phyloP scores from a whole-genome alignment of 306 rosid genomes.

The Vigna reflexopilosa region DNA sequence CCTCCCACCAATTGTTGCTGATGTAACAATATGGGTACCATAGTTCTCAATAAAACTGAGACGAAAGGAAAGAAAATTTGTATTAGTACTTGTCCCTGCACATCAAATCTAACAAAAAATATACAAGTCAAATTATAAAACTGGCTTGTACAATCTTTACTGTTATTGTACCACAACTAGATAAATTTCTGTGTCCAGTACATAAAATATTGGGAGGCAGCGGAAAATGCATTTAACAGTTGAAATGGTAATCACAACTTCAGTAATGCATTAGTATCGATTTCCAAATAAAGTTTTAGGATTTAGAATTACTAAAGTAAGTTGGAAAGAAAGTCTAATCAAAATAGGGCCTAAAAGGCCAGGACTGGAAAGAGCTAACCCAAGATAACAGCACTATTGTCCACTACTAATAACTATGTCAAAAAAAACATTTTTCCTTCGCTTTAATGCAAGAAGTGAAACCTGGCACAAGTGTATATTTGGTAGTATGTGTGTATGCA shows the following conservation, averaged over 20 bases:
- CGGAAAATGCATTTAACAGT: background rate
- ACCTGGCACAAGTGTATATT: background rate
- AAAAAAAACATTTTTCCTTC: background rate
- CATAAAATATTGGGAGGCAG: conserved; percentile 17
- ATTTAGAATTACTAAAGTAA: background rate
- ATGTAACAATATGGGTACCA: conserved; percentile 94
- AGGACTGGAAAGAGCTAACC: background rate
- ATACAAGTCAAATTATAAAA: background rate
- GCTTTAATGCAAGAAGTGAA: background rate
- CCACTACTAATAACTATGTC: background rate
- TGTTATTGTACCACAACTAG: background rate
- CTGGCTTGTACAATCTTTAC: conserved; percentile 14
- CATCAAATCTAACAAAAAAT: conserved; percentile 22
- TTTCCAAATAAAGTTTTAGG: background rate
- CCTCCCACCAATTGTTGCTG: conserved; percentile 96
- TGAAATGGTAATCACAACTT: background rate
- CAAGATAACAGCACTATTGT: background rate
- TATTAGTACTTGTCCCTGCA: conserved; percentile 39
- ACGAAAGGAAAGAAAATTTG: conserved; percentile 36
- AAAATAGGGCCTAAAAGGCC: background rate
- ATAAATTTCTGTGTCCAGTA: background rate
- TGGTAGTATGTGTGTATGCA: background rate
- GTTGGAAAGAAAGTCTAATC: background rate
- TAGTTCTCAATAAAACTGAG: conserved; percentile 95
- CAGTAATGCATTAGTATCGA: background rate